Conservation (phyloP, 2,329 filamentous ascomycete species). For the Fusarium neocosmosporiellum region DNA sequence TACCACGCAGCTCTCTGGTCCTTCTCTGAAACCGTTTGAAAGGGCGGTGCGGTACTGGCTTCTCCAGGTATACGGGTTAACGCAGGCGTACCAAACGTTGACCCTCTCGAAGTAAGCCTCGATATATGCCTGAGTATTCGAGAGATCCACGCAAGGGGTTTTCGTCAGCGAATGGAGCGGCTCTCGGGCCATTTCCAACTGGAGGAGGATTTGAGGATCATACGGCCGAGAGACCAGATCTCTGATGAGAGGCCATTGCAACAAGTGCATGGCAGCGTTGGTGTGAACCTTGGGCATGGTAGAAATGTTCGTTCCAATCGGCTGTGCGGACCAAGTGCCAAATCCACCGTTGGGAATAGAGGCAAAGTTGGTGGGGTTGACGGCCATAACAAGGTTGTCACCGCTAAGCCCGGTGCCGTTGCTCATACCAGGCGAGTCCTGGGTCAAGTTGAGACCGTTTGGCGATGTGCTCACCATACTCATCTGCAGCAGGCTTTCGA, state of each 20-base stretch:
- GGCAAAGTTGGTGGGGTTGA: constrained; percentile 58
- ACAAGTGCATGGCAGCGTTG: constrained; percentile 80
- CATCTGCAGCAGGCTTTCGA: constrained; percentile 82
- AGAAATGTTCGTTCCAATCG: constrained; percentile 73
- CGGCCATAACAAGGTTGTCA: constrained; percentile 61
- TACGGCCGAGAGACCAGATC: constrained; percentile 82
- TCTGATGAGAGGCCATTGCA: constrained; percentile 84
- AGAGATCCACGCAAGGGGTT: constrained; percentile 75
- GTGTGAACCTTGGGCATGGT: constrained; percentile 89
- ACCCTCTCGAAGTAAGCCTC: constrained; percentile 84
- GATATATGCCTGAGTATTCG: constrained; percentile 79
- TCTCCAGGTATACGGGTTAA: constrained; percentile 84
- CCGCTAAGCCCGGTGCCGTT: constrained; percentile 71
- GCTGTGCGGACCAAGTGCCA: constrained; percentile 74
- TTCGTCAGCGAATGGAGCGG: constrained; percentile 76
- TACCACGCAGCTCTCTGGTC: constrained; percentile 85
- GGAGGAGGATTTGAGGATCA: constrained; percentile 83
- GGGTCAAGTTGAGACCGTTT: constrained; percentile 66
- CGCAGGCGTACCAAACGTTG: constrained; percentile 87
- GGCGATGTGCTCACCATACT: constrained; percentile 65
- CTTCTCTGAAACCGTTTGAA: constrained; percentile 80
- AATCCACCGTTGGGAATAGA: constrained; percentile 73
- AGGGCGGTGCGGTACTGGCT: constrained; percentile 80
- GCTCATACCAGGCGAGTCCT: constrained; percentile 73
- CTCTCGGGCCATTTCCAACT: constrained; percentile 83